A percentile compares a stretch with the other conserved stretches of the same genome.
Conservation (phyloP, 805 yeast species). For the Nakazawaea siamensis region DNA sequence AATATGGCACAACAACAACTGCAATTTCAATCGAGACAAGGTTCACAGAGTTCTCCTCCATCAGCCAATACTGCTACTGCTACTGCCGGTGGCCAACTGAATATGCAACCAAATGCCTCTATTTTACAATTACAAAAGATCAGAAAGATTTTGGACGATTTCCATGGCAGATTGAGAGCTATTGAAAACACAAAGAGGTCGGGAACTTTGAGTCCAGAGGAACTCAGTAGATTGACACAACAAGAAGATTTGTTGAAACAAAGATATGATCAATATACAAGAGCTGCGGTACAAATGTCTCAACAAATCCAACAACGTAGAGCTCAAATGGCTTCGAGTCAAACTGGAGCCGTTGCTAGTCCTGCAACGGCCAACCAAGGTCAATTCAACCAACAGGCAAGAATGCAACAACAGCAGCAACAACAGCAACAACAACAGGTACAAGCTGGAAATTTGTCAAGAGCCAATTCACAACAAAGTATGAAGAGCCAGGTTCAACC, state of each 20-base stretch:
- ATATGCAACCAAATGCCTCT: slow-evolving; percentile 15
- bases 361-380: slow-evolving; percentile 1
- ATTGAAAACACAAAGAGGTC: slow-evolving; percentile 40
- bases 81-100: slow-evolving; percentile 8
- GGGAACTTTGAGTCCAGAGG: slow-evolving; percentile 35
- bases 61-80: slow-evolving; percentile 6
- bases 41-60: slow-evolving; percentile 9
- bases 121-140: slow-evolving; percentile 29
- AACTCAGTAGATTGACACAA: slow-evolving; percentile 31
- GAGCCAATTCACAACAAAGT: no score
- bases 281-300: slow-evolving; percentile 39
- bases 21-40: slow-evolving; percentile 4
- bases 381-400: slow-evolving; percentile 5
- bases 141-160: slow-evolving; percentile 37
- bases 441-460: slow-evolving; percentile 11
- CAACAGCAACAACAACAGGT: slow-evolving; percentile 10
- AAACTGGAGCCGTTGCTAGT: slow-evolving; percentile 9
- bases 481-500: slow-evolving; percentile 12
- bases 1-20: slow-evolving; percentile 15
- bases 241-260: slow-evolving; percentile 40
- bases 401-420: slow-evolving; percentile 11
- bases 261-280: slow-evolving; percentile 41
- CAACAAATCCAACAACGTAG: slow-evolving; percentile 23
- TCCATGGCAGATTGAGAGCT: slow-evolving; percentile 40
- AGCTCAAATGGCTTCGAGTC: slow-evolving; percentile 9